Evolutionary conservation across 208 protist genomes (phyloP).

Genomic region (Spongospora subterranea): DNA sequence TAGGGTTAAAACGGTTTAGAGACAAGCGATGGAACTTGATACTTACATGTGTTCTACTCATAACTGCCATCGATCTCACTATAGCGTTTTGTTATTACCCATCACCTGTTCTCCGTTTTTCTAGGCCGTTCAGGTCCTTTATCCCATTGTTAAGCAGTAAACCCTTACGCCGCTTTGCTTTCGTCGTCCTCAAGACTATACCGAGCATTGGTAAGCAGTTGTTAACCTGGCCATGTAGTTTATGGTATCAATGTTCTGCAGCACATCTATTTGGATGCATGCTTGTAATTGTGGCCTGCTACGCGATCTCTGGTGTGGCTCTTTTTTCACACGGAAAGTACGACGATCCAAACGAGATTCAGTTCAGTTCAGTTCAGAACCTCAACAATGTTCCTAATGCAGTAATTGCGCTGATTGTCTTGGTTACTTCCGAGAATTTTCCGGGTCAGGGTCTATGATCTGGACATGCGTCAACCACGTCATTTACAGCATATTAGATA

Average conservation of each 20-base stretch:
- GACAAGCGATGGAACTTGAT: constrained; percentile 43
- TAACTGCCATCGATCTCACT: not conserved
- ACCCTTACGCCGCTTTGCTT: constrained; percentile 8
- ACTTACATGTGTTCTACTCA: not conserved
- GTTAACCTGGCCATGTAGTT: not conserved
- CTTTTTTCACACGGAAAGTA: not conserved
- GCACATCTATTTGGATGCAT: not conserved
- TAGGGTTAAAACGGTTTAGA: constrained; percentile 14
- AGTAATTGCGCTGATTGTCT: not conserved
- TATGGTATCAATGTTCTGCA: not conserved
- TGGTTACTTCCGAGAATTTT: constrained; percentile 44
- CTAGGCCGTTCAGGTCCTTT: not conserved
- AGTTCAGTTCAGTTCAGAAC: constrained; percentile 18
- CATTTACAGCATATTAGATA: not conserved
- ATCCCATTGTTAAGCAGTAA: not conserved
- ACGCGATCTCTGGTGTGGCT: constrained; percentile 19
- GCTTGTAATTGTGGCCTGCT: not conserved
- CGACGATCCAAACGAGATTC: constrained; percentile 29
- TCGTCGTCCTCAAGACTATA: not conserved
- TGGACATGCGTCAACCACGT: not conserved
- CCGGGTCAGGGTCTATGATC: not conserved
- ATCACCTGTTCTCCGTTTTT: not conserved
- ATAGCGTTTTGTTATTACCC: not conserved
- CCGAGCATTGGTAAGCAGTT: not conserved
- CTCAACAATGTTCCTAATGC: not conserved